Evolutionary conservation across 129 eudicot species (phyloP), one percentile per base, ranked within the genome.

Genomic region (Erigeron canadensis): DNA sequence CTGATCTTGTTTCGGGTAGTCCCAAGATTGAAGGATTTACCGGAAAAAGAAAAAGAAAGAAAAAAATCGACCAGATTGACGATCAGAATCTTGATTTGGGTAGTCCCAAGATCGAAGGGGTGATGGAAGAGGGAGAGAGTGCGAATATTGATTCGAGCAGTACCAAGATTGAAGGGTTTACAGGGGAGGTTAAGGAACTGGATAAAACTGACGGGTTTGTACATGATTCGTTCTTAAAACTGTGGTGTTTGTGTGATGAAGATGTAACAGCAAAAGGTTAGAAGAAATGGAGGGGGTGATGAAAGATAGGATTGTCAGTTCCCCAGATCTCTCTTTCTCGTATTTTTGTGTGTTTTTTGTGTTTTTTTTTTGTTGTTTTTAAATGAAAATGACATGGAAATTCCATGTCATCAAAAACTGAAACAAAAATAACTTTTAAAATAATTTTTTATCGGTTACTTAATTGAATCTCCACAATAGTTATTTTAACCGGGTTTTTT

Each of bases 221-320:
- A 28, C 62, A 44, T 57, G 54, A 13, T 42, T n/a, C n/a, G n/a
- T n/a, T n/a, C n/a, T n/a, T n/a, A n/a, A n/a, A n/a, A n/a, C n/a
- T n/a, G n/a, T n/a, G n/a, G 53, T 69, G 70, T 69, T 74, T 28
- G 44, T 56, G 60, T 67, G 80, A 76, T 76, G 80, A 76, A 7
- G 75, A 68, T 68, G 75, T 57, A 28, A 28, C 34, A 28, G 34
- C 34, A 28, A 28, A 2, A 28, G 34, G 34, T 28, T 28, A 28
- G 34, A 28, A 28, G 70, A 47, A 46, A 69, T 42, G 63, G 51
- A 55, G 4, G 77, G 53, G 65, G 78, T 63, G 77, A 63, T 78
- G 81, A 71, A 78, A 78, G 81, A 78, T 77, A 77, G 81, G 77
- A 78, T 78, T 78, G 81, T 78, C 81, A 77, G 81, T 70, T 56